Evolutionary conservation across 192 early-diverging fungal genomes (phyloP), one percentile per base, ranked within the genome.

Genomic region (Kappamyces sp.): DNA sequence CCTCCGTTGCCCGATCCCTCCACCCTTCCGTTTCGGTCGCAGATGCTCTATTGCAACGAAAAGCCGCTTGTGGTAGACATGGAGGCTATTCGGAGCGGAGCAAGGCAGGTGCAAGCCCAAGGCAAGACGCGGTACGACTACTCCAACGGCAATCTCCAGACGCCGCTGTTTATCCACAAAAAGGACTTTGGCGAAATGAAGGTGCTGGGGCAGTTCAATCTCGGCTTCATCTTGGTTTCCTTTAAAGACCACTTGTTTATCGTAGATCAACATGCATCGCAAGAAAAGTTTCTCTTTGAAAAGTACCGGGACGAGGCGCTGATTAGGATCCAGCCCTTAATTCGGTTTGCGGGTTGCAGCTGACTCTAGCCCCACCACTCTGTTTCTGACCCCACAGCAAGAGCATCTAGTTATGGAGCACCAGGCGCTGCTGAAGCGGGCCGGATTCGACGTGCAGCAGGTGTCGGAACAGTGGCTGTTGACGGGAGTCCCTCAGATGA

Each of bases 201-300:
- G 40, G 69, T 99, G 3, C 41, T 97, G 2, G 97, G 97, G 1
- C 97, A 99, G 69, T 99, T 99, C 77, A 99, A 99, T 65, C 80
- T 81, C 47, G 97, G 94, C 1, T 99, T 99, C 67, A 99, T 99
- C 49, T 76, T 99, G 7, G 80, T 76, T 0, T 66, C 74, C 1
- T 71, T 92, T n/a, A 35, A 59, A 4, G 47, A 60, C 47, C 87
- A 92, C 63, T 77, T 99, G 5, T 97, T 90, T 66, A 91, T 99
- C 42, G 83, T 99, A 51, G 97, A 99, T 71, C 97, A 99, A 62
- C 97, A 99, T 69, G 97, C 97, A 1, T 86, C 49, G 63, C 10
- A 34, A 35, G n/a, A 13, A 5, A 2, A n/a, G 51, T 37, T 51
- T 38, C n/a, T 13, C 58, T 15, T 40, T 47, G 3, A 6, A 23